Conservation (phyloP, 1,284 basidiomycete genomes). For the Rugosomyces carneus region DNA sequence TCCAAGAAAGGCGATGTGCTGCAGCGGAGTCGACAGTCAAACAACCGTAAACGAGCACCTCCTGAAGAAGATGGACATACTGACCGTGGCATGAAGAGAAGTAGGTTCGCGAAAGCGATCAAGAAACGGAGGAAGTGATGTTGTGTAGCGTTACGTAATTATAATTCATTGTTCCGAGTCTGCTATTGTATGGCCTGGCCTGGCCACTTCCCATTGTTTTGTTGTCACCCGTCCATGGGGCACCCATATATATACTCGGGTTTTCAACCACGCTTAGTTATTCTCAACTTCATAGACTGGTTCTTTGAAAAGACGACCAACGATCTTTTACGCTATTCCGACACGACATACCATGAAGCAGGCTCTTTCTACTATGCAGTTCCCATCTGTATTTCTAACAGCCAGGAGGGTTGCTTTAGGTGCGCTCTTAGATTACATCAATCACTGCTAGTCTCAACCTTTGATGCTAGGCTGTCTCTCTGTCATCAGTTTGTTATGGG, state of each 20-base stretch:
- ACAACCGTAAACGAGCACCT: slow-evolving; percentile 31
- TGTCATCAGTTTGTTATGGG: slow-evolving; percentile 13
- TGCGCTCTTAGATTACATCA: not conserved
- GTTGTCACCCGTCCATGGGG: not conserved
- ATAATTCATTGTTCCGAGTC: not conserved
- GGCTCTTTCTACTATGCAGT: slow-evolving; percentile 6
- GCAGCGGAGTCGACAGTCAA: slow-evolving; percentile 37
- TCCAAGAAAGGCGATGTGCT: slow-evolving; percentile 63
- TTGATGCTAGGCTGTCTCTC: slow-evolving; percentile 10
- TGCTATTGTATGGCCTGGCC: not conserved
- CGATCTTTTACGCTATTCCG: not conserved
- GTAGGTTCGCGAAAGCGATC: slow-evolving; percentile 59
- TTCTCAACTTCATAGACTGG: slow-evolving; percentile 1
- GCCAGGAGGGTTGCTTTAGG: slow-evolving; percentile 8
- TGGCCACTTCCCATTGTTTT: not conserved
- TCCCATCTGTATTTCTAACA: slow-evolving; percentile 11
- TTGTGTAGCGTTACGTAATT: slow-evolving; percentile 4
- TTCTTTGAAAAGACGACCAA: slow-evolving; percentile 11
- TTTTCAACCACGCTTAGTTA: not conserved
- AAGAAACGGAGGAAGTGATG: slow-evolving; percentile 31
- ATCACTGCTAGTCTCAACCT: not conserved
- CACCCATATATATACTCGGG: not conserved
- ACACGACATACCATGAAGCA: not conserved
- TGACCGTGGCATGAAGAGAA: slow-evolving; percentile 55
- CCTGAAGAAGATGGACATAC: slow-evolving; percentile 36